Evolutionary conservation across 1,284 basidiomycete species (phyloP).

Genomic region (Polyporus tsugae): DNA sequence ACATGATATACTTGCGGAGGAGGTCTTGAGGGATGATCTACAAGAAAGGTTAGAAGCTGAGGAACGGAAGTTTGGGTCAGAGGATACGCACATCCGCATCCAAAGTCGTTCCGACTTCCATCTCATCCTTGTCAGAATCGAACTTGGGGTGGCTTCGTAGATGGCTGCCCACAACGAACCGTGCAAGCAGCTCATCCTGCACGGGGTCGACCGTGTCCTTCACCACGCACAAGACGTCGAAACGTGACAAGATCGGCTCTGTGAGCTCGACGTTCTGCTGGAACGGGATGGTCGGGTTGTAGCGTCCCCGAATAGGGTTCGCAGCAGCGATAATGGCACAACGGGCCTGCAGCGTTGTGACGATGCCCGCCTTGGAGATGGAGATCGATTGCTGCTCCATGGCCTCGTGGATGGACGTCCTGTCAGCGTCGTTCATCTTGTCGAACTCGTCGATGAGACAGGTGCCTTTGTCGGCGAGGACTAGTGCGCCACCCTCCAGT

Average conservation of each 20-base stretch:
- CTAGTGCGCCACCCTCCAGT: conserved; percentile 96
- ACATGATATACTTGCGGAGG: conserved; percentile 99
- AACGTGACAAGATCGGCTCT: conserved; percentile 98
- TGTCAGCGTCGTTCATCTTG: conserved; percentile 99
- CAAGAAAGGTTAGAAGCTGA: neutral
- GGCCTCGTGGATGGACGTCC: conserved; percentile 98
- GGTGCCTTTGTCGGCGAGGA: conserved; percentile 98
- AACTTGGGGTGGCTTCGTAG: conserved; percentile 94
- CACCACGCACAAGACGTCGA: conserved; percentile 98
- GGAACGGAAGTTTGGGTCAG: conserved; percentile 6
- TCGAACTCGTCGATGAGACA: conserved; percentile 99
- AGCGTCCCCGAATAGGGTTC: conserved; percentile 95
- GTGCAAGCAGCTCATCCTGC: conserved; percentile 94
- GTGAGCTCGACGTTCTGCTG: conserved; percentile 99
- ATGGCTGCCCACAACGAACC: conserved; percentile 98
- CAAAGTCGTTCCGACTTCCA: conserved; percentile 87
- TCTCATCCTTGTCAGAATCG: conserved; percentile 84
- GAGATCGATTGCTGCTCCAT: conserved; percentile 99
- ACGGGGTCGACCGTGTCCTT: conserved; percentile 98
- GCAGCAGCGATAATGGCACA: conserved; percentile 98
- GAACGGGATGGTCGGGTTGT: conserved; percentile 98
- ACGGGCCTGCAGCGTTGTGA: conserved; percentile 95
- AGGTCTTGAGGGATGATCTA: conserved; percentile 97
- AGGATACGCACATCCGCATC: conserved; percentile 85
- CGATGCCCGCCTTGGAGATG: conserved; percentile 98